Evolutionary conservation across 352 stramenopile species (phyloP).

Genomic region (Bremia lactucae): DNA sequence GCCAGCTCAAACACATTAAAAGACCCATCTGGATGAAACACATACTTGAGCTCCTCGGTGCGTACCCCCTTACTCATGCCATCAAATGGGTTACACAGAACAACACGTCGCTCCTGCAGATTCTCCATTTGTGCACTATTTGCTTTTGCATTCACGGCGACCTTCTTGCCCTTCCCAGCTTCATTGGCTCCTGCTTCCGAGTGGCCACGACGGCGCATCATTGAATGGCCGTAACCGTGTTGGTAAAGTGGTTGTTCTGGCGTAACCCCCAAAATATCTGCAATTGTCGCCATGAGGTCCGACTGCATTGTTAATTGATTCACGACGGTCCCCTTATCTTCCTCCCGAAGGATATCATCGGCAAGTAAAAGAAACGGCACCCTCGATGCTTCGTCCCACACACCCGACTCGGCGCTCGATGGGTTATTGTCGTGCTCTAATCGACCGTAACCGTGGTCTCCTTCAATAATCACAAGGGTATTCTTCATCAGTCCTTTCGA

Average conservation of each 20-base stretch:
- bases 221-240: constrained; percentile 59
- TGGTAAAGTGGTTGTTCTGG: constrained; percentile 41
- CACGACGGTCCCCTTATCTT: constrained; percentile 36
- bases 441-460: constrained; percentile 54
- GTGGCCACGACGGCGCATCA: constrained; percentile 37
- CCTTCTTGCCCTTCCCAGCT: constrained; percentile 6
- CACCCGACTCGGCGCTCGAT: constrained; percentile 42
- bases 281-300: constrained; percentile 63
- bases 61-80: constrained; percentile 52
- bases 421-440: constrained; percentile 66
- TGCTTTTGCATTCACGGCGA: constrained; percentile 7
- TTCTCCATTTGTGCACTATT: constrained; percentile 12
- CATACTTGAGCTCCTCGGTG: constrained; percentile 61
- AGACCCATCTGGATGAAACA: constrained; percentile 50
- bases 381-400: constrained; percentile 53
- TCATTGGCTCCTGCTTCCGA: constrained; percentile 8
- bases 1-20: constrained; percentile 56
- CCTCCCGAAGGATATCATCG: constrained; percentile 41
- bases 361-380: constrained; percentile 58
- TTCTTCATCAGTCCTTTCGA: constrained; percentile 55
- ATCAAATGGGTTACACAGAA: constrained; percentile 67
- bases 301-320: constrained; percentile 60
- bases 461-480: constrained; percentile 60
- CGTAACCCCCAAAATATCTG: constrained; percentile 46
- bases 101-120: constrained; percentile 28